Base-by-base conservation (phyloP, 805 yeast species). In the Wickerhamiella occidentalis region DNA sequence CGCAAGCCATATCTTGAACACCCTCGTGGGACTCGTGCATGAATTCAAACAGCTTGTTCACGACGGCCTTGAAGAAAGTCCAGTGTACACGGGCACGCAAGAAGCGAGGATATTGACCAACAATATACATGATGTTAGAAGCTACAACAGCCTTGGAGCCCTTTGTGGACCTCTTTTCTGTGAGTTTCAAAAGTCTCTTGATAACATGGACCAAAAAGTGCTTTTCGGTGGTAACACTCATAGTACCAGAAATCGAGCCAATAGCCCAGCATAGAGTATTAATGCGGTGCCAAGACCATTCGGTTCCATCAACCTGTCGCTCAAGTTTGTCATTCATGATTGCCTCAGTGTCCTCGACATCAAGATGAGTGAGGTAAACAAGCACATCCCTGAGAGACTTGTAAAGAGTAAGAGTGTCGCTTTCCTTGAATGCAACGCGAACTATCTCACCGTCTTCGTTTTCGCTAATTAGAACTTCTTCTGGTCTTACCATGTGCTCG, bases 21-120 rank as follows among this genome's bases (percentile, higher is more conserved):
- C 98, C 98, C 67, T 90, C 99, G 67, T 92, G 99, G n/a, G 96
- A 87, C 73, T 92, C 99, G 70, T 92, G 97, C 99, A 92, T 92
- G 62, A 92, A 92, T 66, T 92, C 98, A 66, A 92, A 92, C 60
- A 92, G 74, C 67, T 92, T 92, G 68, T 85, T 82, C 53, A 92
- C 90, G 40, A 92, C 99, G 0, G 97, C 92, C 66, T 88, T 90
- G 64, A 92, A 70, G 60, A 92, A 92, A 65, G 85, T 87, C 98
- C 98, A 92, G 65, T 92, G 98, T 7, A 97, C 97, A 61, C 88
- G 88, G 7, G 97, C 97, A 60, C 88, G 88, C 63, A 92, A 73
- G 62, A 92, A 92, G 64, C 99, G 75, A 48, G 99, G 99, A 64
- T 92, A 92, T 69, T 92, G 99, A 44, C 99, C 99, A 54, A 92